Conservation (phyloP, 495 filamentous ascomycete species). For the Podospora didyma region DNA sequence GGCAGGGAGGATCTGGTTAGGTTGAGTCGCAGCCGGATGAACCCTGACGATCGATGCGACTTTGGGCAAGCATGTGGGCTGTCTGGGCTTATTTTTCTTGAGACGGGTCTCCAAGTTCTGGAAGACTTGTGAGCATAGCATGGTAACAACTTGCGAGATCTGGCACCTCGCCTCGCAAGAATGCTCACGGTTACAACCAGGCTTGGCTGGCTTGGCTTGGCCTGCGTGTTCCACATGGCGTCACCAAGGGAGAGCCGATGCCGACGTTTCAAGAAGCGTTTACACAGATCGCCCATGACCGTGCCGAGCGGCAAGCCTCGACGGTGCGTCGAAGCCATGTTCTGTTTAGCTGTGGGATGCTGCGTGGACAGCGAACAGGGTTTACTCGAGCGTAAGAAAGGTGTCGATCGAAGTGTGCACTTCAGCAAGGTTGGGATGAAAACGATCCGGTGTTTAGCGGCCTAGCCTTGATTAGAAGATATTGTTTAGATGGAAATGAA, state of each 20-base stretch:
- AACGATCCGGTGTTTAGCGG: neutral
- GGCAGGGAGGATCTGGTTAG: neutral
- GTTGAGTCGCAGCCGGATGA: neutral
- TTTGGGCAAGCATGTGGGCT: neutral
- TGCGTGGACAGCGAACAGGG: too few species aligned
- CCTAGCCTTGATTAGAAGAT: neutral
- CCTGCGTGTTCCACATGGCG: neutral
- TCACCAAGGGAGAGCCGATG: too few species aligned
- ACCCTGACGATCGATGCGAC: conserved; percentile 2
- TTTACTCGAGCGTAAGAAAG: too few species aligned
- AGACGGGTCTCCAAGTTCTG: neutral
- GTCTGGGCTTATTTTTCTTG: neutral
- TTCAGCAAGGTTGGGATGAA: neutral
- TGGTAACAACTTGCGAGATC: neutral
- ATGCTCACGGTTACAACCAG: too few species aligned
- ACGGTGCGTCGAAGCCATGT: too few species aligned
- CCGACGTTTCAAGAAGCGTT: conserved; percentile 1
- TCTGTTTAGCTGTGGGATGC: too few species aligned
- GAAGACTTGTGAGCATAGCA: neutral
- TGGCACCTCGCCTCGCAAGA: neutral
- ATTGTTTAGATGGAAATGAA: neutral
- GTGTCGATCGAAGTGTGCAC: neutral
- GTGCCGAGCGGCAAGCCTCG: neutral
- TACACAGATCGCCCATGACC: neutral
- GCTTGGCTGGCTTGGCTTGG: too few species aligned